These are phyloP conservation scores for Aspergillus udagawae DNA, from an alignment of 2,329 filamentous ascomycete species.

Conservation along the genomic window DNA sequence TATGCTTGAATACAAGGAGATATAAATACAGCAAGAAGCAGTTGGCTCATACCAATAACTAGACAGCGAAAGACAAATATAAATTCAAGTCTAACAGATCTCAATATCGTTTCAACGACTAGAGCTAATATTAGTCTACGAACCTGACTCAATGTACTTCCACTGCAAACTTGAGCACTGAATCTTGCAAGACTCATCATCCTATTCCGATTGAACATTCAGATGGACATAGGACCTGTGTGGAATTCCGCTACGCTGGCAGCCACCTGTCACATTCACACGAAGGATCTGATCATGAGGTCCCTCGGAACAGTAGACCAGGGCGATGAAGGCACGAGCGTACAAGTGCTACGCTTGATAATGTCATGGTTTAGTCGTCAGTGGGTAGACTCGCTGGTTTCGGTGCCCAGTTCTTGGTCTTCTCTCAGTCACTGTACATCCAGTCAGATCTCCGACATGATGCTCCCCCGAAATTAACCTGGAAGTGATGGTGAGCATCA, in stretches of 20 bases:
- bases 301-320: background rate
- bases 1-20: background rate
- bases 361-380: background rate
- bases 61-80: background rate
- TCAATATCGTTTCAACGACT: background rate
- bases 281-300: background rate
- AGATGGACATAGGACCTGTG: background rate
- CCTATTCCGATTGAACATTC: background rate
- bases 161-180: background rate
- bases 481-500: background rate
- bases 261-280: background rate
- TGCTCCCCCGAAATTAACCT: background rate
- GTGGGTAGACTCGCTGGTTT: background rate
- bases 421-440: background rate
- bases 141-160: background rate
- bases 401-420: background rate
- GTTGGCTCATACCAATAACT: background rate
- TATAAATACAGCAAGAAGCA: background rate
- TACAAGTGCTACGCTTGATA: background rate
- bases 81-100: background rate
- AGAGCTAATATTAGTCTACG: background rate
- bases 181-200: background rate
- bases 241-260: background rate
- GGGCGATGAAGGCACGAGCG: background rate
- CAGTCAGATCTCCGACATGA: no score